phyloP scores from a whole-genome alignment of 1,284 basidiomycete species.

The Ceratobasidium sp. region DNA sequence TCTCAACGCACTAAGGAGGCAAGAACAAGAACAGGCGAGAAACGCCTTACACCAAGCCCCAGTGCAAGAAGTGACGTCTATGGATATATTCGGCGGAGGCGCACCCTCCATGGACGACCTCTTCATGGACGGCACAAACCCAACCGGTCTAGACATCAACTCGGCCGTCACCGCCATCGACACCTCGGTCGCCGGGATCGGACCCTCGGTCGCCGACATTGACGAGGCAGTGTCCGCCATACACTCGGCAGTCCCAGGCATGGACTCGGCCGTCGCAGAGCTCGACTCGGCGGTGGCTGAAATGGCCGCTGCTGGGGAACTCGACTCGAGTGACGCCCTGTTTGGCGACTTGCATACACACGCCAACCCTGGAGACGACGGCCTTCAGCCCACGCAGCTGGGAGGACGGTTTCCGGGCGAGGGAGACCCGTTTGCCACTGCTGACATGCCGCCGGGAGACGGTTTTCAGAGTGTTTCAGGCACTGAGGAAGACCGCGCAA shows the following conservation, averaged over 20 bases:
- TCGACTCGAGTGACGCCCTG: conserved; percentile 20
- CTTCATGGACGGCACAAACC: conserved; percentile 32
- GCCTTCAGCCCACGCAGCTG: neutral
- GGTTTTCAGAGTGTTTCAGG: conserved; percentile 40
- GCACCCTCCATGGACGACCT: conserved; percentile 34
- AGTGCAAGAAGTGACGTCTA: conserved; percentile 10
- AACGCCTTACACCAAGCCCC: conserved; percentile 32
- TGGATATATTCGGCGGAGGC: conserved; percentile 16
- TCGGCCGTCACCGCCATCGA: conserved; percentile 37
- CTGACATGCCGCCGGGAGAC: conserved; percentile 17
- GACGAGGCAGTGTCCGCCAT: conserved; percentile 18
- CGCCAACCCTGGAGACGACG: neutral
- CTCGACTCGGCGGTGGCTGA: conserved; percentile 43
- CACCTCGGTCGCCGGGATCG: conserved; percentile 23
- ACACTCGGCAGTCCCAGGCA: conserved; percentile 32
- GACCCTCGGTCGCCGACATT: conserved; percentile 3
- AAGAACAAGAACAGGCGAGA: conserved; percentile 40
- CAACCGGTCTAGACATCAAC: conserved; percentile 27
- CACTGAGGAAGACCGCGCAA: conserved; percentile 27
- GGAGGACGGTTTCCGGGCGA: conserved; percentile 14
- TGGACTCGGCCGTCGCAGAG: conserved; percentile 39
- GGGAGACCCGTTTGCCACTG: conserved; percentile 24
- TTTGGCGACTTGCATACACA: conserved; percentile 33
- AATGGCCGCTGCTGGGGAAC: conserved; percentile 26
- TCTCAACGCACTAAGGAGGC: conserved; percentile 31